phyloP scores from a whole-genome alignment of 2,329 filamentous ascomycete genomes.

The Parastagonospora nodorum region DNA sequence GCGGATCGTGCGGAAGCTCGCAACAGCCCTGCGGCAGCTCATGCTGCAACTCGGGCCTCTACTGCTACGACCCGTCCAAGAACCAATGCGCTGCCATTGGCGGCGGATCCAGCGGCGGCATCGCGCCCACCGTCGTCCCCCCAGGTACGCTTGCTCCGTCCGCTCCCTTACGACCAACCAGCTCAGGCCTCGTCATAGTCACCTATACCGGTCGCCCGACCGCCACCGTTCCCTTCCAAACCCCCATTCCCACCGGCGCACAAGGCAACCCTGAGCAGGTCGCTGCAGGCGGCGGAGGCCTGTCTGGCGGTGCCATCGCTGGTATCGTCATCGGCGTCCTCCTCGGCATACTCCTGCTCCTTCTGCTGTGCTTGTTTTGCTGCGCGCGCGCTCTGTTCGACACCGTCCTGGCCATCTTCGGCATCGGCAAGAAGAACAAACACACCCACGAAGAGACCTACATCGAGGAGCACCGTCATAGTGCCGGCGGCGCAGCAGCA shows the following conservation, averaged over 20 bases:
- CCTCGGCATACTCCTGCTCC: conserved; percentile 68
- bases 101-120: conserved; percentile 54
- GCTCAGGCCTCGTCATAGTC: conserved; percentile 60
- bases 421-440: conserved; percentile 57
- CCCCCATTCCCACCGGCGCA: conserved; percentile 60
- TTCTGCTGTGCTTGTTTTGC: conserved; percentile 77
- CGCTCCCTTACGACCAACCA: conserved; percentile 56
- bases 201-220: conserved; percentile 52
- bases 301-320: conserved; percentile 76
- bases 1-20: conserved; percentile 52
- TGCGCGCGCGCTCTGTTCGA: conserved; percentile 61
- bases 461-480: conserved; percentile 66
- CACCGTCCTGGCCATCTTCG: conserved; percentile 64
- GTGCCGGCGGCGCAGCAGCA: conserved; percentile 64
- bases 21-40: conserved; percentile 68
- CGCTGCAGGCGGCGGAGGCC: conserved; percentile 40
- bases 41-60: conserved; percentile 73
- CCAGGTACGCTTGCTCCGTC: conserved; percentile 51
- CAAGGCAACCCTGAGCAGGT: conserved; percentile 44
- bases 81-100: conserved; percentile 62
- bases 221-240: conserved; percentile 55
- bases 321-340: conserved; percentile 79
- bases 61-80: conserved; percentile 59
- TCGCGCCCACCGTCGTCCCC: conserved; percentile 21
- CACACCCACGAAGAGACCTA: conserved; percentile 62